A percentile compares a stretch with the other conserved stretches of the same genome.
Evolutionary conservation across 176 grass and related monocot genomes (phyloP).

Genomic region (Leersia perrieri): DNA sequence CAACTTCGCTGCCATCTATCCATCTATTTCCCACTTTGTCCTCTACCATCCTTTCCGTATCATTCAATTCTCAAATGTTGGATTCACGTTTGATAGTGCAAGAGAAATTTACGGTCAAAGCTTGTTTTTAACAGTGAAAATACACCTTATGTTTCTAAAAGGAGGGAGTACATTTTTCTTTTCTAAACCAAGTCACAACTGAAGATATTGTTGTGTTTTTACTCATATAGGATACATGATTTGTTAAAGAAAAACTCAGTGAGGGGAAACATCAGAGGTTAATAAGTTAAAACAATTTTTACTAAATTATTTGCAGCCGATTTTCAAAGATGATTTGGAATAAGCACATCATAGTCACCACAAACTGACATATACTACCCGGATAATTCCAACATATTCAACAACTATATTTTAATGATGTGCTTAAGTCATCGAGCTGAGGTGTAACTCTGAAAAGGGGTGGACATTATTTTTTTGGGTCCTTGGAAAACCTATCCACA

Average conservation of each 20-base stretch:
- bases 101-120: too few relatives aligned
- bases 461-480: background rate
- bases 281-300: background rate
- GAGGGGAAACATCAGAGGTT: background rate
- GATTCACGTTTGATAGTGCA: too few relatives aligned
- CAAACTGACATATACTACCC: background rate
- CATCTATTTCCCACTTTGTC: too few relatives aligned
- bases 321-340: background rate
- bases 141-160: too few relatives aligned
- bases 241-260: background rate
- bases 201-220: background rate
- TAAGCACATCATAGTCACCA: background rate
- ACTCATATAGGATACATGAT: background rate
- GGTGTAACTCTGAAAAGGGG: background rate
- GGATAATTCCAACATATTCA: background rate
- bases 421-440: background rate
- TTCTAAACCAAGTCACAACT: background rate
- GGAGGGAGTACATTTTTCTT: too few relatives aligned
- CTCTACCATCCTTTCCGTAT: too few relatives aligned
- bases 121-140: too few relatives aligned
- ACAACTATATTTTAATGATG: background rate
- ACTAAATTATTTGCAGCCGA: background rate
- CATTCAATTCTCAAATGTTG: too few relatives aligned
- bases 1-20: too few relatives aligned
- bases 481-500: background rate